Conservation (phyloP, 106 monocot genomes). For the Apostasia ramifera region DNA sequence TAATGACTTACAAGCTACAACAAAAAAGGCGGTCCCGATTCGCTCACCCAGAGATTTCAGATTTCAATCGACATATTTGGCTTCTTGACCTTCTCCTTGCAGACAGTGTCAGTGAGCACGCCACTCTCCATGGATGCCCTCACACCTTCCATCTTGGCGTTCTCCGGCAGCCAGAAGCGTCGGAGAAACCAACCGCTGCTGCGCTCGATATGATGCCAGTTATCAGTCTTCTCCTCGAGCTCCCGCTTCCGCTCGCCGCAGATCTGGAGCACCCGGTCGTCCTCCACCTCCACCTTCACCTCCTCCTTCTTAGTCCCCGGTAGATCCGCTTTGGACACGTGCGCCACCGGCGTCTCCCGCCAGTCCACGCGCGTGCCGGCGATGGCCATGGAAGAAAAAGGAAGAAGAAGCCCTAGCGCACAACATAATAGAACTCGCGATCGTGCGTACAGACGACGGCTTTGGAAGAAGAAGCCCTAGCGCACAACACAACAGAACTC, state of each 20-base stretch:
- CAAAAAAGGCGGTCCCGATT: too few species aligned
- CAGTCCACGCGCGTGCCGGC: constrained; percentile 18
- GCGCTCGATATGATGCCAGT: constrained; percentile 23
- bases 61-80: too few species aligned
- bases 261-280: constrained; percentile 13
- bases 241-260: constrained; percentile 14
- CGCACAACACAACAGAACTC: too few species aligned
- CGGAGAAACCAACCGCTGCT: constrained; percentile 11
- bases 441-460: too few species aligned
- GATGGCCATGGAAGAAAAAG: background rate
- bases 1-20: too few species aligned
- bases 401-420: too few species aligned
- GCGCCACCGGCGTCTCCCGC: constrained; percentile 26
- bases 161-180: constrained; percentile 17
- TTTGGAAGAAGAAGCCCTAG: too few species aligned
- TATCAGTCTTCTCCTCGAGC: background rate
- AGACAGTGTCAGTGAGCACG: background rate
- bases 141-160: constrained; percentile 7
- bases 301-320: constrained; percentile 28
- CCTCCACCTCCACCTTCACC: constrained; percentile 23
- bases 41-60: too few species aligned
- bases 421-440: too few species aligned
- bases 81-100: background rate
- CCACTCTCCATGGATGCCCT: constrained; percentile 8
- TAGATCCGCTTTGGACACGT: constrained; percentile 25